phyloP scores from a whole-genome alignment of 768 basidiomycete genomes.

The Hortiboletus campestris region DNA sequence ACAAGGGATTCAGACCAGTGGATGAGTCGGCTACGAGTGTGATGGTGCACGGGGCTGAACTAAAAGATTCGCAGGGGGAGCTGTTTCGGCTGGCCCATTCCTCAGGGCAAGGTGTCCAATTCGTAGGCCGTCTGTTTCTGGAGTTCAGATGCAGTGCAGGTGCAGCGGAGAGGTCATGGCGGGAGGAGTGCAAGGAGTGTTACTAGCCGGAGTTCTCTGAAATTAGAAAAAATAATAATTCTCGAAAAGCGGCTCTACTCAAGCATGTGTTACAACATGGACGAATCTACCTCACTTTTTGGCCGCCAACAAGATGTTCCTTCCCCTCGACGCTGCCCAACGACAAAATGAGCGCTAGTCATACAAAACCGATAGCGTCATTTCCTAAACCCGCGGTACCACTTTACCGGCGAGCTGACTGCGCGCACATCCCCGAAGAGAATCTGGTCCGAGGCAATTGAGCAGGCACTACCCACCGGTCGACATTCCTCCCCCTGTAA shows the following conservation, averaged over 20 bases:
- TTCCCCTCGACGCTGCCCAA: background rate
- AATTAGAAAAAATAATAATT: conserved; percentile 33
- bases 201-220: conserved; percentile 29
- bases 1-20: background rate
- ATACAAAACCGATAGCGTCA: background rate
- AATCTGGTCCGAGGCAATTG: background rate
- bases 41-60: conserved; percentile 4
- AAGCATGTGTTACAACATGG: conserved; percentile 8
- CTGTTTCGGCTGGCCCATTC: conserved; percentile 1
- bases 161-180: conserved; percentile 20
- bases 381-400: background rate
- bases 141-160: conserved; percentile 7
- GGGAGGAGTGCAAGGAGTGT: conserved; percentile 28
- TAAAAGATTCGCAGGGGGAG: background rate
- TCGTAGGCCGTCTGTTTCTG: conserved; percentile 1
- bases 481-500: background rate
- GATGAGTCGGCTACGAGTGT: conserved; percentile 2
- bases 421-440: background rate
- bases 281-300: background rate
- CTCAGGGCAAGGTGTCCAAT: conserved; percentile 1
- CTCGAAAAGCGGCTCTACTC: conserved; percentile 24
- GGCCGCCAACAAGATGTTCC: background rate
- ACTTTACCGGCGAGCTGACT: background rate
- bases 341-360: background rate
- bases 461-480: background rate